Evolutionary conservation across 140 eudicot species (phyloP).

Genomic region (Bidens hawaiensis): DNA sequence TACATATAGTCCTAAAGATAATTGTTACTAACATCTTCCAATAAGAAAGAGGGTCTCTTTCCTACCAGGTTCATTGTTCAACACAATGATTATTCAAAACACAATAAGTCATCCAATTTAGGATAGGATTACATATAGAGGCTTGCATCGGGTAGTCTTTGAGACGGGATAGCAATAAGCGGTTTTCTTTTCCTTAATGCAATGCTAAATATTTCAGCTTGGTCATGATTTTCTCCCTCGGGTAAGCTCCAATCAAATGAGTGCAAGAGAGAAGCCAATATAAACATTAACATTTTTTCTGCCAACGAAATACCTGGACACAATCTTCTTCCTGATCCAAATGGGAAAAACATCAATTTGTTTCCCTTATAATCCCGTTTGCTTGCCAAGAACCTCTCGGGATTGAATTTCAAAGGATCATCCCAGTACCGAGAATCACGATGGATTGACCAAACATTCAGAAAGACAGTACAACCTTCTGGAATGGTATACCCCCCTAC

Average conservation of each 20-base stretch:
- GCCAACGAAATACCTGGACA: background rate
- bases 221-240: background rate
- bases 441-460: background rate
- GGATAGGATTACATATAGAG: background rate
- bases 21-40: too few relatives aligned
- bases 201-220: background rate
- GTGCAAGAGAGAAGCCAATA: background rate
- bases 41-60: too few relatives aligned
- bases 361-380: background rate
- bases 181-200: background rate
- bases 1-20: too few relatives aligned
- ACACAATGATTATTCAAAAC: too few relatives aligned
- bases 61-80: too few relatives aligned
- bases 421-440: background rate
- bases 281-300: background rate
- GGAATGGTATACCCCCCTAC: background rate
- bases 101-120: too few relatives aligned
- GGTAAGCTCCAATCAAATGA: background rate
- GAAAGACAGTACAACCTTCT: background rate
- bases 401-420: background rate
- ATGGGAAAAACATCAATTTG: background rate
- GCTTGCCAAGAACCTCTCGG: background rate
- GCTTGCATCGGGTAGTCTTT: too few relatives aligned
- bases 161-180: background rate
- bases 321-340: background rate